Percentiles rank a stretch among this genome's conserved stretches.
Conservation (phyloP, 768 basidiomycete species). For the Suillus hirtellus region DNA sequence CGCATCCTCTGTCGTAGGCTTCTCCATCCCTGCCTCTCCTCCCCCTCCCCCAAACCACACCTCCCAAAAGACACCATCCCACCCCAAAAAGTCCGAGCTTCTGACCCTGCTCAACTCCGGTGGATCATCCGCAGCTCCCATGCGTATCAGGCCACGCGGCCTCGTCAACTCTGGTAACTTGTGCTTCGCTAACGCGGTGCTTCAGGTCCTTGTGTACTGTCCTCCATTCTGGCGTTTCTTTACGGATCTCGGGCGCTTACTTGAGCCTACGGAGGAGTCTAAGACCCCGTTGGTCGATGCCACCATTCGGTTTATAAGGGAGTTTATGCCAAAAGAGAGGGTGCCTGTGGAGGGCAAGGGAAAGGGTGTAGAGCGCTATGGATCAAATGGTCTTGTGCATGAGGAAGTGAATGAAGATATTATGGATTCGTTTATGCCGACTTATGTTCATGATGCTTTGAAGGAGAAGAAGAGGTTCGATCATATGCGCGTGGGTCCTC, state of each 20-base stretch:
- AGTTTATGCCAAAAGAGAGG: conserved; percentile 51
- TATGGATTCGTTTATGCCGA: conserved; percentile 77
- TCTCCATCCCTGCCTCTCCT: conserved; percentile 63
- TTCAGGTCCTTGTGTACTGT: conserved; percentile 89
- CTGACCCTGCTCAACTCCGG: conserved; percentile 52
- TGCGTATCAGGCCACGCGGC: conserved; percentile 67
- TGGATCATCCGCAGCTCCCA: conserved; percentile 23
- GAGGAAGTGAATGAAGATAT: conserved; percentile 50
- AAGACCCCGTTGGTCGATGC: conserved; percentile 65
- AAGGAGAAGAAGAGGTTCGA: conserved; percentile 93
- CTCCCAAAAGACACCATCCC: conserved; percentile 31
- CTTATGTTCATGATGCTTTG: conserved; percentile 88
- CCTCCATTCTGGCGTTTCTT: conserved; percentile 84
- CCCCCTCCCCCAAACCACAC: conserved; percentile 20
- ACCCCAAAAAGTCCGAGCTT: conserved; percentile 49
- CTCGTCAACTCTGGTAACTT: conserved; percentile 94
- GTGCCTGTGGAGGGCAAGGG: conserved; percentile 34
- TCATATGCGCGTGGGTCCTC: conserved; percentile 73
- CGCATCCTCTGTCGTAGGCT: conserved; percentile 69
- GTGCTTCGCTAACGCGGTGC: conserved; percentile 95
- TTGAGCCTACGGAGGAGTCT: conserved; percentile 33
- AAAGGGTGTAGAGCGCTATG: conserved; percentile 37
- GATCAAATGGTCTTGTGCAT: conserved; percentile 13
- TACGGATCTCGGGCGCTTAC: conserved; percentile 60
- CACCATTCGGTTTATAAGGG: conserved; percentile 71